phyloP scores from a whole-genome alignment of 2,329 filamentous ascomycete genomes.

The Pseudocercospora crystallina region DNA sequence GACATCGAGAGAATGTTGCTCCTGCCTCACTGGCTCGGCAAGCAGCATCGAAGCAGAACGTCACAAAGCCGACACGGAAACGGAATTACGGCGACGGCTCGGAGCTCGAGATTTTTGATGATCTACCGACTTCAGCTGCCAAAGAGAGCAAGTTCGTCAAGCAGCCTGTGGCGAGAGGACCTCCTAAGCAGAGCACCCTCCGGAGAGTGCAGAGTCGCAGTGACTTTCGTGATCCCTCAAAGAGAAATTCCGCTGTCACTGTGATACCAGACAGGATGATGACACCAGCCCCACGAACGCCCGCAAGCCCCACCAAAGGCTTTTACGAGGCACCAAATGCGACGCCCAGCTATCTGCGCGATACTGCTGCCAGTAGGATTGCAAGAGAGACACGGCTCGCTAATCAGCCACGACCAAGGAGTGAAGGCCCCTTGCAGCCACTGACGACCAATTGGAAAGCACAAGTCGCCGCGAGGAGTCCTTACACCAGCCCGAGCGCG shows the following conservation, averaged over 20 bases:
- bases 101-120: slow-evolving; percentile 91
- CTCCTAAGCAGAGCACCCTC: slow-evolving; percentile 52
- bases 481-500: slow-evolving; percentile 51
- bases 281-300: slow-evolving; percentile 48
- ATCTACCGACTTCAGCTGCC: slow-evolving; percentile 82
- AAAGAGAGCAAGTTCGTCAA: slow-evolving; percentile 81
- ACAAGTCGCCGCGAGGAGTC: slow-evolving; percentile 52
- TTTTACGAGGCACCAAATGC: slow-evolving; percentile 42
- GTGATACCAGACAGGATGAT: slow-evolving; percentile 47
- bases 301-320: slow-evolving; percentile 54
- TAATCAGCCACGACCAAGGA: slow-evolving; percentile 39
- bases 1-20: slow-evolving; percentile 42
- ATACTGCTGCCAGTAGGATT: slow-evolving; percentile 65
- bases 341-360: slow-evolving; percentile 64
- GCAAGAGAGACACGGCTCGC: slow-evolving; percentile 59
- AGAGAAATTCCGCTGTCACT: slow-evolving; percentile 24
- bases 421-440: slow-evolving; percentile 51
- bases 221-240: slow-evolving; percentile 31
- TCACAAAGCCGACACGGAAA: slow-evolving; percentile 69
- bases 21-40: slow-evolving; percentile 52
- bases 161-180: slow-evolving; percentile 68
- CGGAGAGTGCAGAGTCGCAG: slow-evolving; percentile 31
- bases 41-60: slow-evolving; percentile 63
- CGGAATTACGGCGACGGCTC: slow-evolving; percentile 86
- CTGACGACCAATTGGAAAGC: slow-evolving; percentile 62